A percentile compares a stretch with the other conserved stretches of the same genome.
These are phyloP conservation scores for Acidiella bohemica DNA, from an alignment of 495 filamentous ascomycete genomes.

Conservation along the genomic window DNA sequence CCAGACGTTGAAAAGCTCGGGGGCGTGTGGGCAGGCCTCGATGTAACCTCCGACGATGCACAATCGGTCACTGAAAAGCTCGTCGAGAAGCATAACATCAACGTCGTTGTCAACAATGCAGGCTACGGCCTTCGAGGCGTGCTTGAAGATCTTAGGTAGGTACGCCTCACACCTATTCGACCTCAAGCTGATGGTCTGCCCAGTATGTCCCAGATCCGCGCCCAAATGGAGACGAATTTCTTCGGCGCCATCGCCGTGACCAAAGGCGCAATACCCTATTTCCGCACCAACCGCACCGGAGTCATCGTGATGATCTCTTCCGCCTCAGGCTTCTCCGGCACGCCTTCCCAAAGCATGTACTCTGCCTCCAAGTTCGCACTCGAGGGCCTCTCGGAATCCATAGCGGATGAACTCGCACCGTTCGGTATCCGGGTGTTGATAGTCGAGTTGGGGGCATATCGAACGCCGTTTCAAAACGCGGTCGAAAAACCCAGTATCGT, in stretches of 20 bases:
- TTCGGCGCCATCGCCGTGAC: conserved; percentile 21
- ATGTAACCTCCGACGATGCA: conserved; percentile 9
- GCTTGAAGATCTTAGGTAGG: conserved; percentile 19
- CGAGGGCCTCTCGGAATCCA: conserved; percentile 17
- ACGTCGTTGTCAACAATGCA: conserved; percentile 15
- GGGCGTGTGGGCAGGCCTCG: conserved; percentile 7
- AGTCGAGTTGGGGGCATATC: conserved; percentile 10
- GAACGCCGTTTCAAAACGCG: conserved; percentile 11
- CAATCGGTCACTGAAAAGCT: conserved; percentile 3
- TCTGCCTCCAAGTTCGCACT: conserved; percentile 23
- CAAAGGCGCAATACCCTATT: conserved; percentile 18
- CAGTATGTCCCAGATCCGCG: conserved; percentile 15
- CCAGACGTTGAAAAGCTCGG: conserved; percentile 10
- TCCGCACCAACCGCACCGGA: conserved; percentile 18
- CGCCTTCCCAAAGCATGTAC: conserved; percentile 12
- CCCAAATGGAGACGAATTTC: conserved; percentile 23
- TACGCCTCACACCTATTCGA: too few species aligned
- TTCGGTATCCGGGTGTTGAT: conserved; percentile 16
- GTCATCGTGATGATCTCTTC: conserved; percentile 22
- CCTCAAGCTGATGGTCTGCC: too few species aligned
- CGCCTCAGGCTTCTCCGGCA: conserved; percentile 13
- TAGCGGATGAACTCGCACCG: conserved; percentile 12
- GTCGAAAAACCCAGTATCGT: conserved; percentile 5
- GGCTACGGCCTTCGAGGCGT: conserved; percentile 18
- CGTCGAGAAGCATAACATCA: conserved; percentile 4